Evolutionary conservation across 768 basidiomycete species (phyloP).

Genomic region (Trametes coccinea): DNA sequence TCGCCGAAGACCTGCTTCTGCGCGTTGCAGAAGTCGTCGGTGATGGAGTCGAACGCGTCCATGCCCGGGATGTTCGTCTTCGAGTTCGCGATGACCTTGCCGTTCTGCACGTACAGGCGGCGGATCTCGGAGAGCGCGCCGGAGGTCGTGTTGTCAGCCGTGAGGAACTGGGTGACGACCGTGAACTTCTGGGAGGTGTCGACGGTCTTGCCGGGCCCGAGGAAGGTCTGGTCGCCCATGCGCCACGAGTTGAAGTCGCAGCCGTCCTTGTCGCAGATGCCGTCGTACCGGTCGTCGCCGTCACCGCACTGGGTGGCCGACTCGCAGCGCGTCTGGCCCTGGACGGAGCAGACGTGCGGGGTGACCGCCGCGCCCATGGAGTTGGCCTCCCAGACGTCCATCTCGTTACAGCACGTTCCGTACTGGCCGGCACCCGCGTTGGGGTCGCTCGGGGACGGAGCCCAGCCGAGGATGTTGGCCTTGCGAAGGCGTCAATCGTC

Average conservation of each 20-base stretch:
- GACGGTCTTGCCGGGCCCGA: conserved; percentile 48
- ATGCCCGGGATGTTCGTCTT: conserved; percentile 47
- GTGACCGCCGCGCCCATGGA: conserved; percentile 32
- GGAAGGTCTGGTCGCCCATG: conserved; percentile 49
- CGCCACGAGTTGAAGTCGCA: conserved; percentile 67
- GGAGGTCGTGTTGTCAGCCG: conserved; percentile 43
- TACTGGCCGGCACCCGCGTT: conserved; percentile 32
- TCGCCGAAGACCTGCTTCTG: conserved; percentile 49
- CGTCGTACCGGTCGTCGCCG: conserved; percentile 39
- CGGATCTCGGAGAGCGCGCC: conserved; percentile 55
- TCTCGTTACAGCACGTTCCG: conserved; percentile 37
- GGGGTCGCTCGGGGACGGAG: conserved; percentile 22
- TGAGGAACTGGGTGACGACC: conserved; percentile 60
- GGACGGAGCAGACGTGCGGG: conserved; percentile 35
- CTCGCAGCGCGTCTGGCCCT: conserved; percentile 48
- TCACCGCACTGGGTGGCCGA: conserved; percentile 39
- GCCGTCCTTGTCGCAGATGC: conserved; percentile 55
- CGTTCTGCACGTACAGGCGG: conserved; percentile 56
- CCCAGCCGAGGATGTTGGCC: conserved; percentile 34
- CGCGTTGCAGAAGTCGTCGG: conserved; percentile 46
- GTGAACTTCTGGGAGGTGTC: conserved; percentile 54
- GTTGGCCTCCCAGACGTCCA: conserved; percentile 40
- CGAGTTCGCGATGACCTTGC: conserved; percentile 53
- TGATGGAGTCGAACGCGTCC: conserved; percentile 46
- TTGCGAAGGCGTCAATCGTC: conserved; percentile 27